Evolutionary conservation across 306 rosid genomes (phyloP), one percentile per base, ranked within the genome.

Genomic region (Vicia faba): DNA sequence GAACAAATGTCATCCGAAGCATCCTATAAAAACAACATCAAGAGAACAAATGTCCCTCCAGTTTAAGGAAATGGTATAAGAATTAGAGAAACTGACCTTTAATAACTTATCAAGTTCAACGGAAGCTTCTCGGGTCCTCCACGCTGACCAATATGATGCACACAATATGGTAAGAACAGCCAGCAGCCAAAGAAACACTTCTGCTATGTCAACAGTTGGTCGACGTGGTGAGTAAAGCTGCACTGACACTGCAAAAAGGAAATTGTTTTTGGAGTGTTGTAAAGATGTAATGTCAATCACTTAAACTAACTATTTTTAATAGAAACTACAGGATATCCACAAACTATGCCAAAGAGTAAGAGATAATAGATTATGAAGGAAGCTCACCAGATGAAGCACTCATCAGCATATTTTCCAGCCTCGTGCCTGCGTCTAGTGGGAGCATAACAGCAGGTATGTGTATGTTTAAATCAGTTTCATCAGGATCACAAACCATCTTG

Each of bases 111-210:
- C 92, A 0, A 79, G 85, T 80, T 95, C 97, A 61, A 82, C 58
- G 44, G 84, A 83, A 43, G 91, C 89, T 86, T 95, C 89, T 70
- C 91, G 78, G 49, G 95, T 76, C 50, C 85, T 82, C 92, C 96
- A 90, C 3, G 99, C 97, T 54, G 99, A 90, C 99, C 99, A 95
- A 82, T 79, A 95, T 51, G 99, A 95, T 35, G 99, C 91, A 71
- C 97, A 86, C 69, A 88, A 77, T 75, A 95, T 86, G 64, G 96
- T 90, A 71, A 95, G 88, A 3, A 90, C 95, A 13, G 96, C 97
- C 92, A 95, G 88, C 80, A 95, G 36, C 99, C 99, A 90, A 46
- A 90, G 83, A 84, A 95, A 88, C 65, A 90, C 96, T 85, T 95
- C 99, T 0, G 99, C 97, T 80, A 86, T 72, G 70, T 95, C 97